A percentile compares a stretch with the other conserved stretches of the same genome.
Conservation (phyloP, 129 eudicot genomes). For the Pulicaria dysenterica region DNA sequence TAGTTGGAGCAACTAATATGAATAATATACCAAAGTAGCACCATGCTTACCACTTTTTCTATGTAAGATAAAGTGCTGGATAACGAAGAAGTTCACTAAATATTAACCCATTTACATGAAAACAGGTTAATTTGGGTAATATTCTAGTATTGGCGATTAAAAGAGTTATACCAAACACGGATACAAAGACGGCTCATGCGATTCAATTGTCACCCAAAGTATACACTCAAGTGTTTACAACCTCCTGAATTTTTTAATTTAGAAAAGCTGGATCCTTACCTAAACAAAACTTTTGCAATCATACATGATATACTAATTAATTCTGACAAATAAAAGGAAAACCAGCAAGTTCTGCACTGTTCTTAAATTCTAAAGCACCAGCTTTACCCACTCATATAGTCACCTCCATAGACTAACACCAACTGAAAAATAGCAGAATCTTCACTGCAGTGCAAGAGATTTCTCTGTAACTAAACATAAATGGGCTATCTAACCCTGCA, state of each 20-base stretch:
- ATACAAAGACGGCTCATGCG: neutral
- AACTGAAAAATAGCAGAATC: too few species aligned
- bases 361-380: neutral
- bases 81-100: neutral
- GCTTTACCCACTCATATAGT: neutral
- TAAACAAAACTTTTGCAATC: neutral
- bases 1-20: neutral
- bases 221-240: neutral
- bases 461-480: too few species aligned
- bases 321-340: neutral
- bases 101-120: conserved; percentile 1
- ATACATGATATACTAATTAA: neutral
- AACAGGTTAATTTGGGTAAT: neutral
- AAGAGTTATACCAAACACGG: too few species aligned
- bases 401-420: neutral
- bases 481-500: neutral
- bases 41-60: neutral
- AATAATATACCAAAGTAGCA: neutral
- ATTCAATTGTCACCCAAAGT: neutral
- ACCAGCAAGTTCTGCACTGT: neutral
- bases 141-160: too few species aligned
- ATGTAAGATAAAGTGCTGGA: neutral
- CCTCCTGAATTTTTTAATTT: neutral
- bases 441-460: too few species aligned
- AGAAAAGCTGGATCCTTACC: neutral